Conservation (phyloP, 306 rosid genomes). For the Vigna mungo region DNA sequence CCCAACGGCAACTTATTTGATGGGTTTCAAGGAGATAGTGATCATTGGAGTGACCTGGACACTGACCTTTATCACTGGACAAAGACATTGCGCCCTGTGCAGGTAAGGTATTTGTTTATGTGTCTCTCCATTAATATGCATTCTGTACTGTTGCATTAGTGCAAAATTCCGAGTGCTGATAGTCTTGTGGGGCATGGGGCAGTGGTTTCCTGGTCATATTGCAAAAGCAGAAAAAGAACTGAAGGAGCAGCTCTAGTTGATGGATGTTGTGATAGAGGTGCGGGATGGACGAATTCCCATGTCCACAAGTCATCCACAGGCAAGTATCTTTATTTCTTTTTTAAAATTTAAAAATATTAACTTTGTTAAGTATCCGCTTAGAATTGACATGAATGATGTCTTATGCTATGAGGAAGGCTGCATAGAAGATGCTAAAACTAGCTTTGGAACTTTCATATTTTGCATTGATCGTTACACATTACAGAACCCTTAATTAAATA, state of each 20-base stretch:
- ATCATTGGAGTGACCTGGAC: conserved; percentile 72
- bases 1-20: conserved; percentile 32
- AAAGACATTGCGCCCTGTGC: conserved; percentile 83
- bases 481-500: neutral
- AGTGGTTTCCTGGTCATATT: conserved; percentile 99
- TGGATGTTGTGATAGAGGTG: conserved; percentile 95
- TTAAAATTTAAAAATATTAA: neutral
- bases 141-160: conserved; percentile 9
- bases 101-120: conserved; percentile 71
- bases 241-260: conserved; percentile 83
- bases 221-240: conserved; percentile 95
- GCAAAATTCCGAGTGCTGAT: conserved; percentile 31
- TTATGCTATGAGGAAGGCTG: neutral
- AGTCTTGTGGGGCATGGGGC: conserved; percentile 43
- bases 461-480: neutral
- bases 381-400: neutral
- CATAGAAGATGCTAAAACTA: neutral
- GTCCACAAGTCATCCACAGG: conserved; percentile 97
- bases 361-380: neutral
- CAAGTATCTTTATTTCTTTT: neutral
- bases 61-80: conserved; percentile 90
- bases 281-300: conserved; percentile 92
- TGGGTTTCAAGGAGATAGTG: conserved; percentile 48
- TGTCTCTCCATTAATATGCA: neutral
- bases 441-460: neutral